Conservation (phyloP, 2,329 filamentous ascomycete genomes). For the Talaromyces sp. region DNA sequence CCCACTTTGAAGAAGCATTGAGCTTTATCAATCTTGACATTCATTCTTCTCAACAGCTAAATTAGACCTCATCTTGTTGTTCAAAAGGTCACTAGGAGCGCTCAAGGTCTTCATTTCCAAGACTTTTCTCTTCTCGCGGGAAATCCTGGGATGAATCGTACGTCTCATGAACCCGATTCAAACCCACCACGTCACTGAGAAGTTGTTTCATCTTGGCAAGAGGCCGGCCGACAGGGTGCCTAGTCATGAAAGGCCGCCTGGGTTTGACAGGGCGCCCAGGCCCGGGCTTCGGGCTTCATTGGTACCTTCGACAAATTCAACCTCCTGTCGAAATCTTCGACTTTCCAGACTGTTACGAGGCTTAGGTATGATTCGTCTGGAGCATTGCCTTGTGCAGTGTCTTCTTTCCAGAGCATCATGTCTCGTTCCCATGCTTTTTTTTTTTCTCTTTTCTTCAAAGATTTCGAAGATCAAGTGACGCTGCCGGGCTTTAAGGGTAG, state of each 20-base stretch:
- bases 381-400: not conserved
- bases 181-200: no score
- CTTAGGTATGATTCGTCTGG: not conserved
- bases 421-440: not conserved
- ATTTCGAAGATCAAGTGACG: not conserved
- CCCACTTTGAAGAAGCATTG: not conserved
- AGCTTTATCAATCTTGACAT: no score
- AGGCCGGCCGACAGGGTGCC: no score
- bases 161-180: no score
- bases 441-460: not conserved
- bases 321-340: not conserved
- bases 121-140: no score
- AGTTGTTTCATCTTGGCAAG: no score
- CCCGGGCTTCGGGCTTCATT: no score
- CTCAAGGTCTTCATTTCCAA: no score
- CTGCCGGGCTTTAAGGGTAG: not conserved
- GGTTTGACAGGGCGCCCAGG: no score
- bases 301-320: not conserved
- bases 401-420: not conserved
- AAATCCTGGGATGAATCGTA: no score
- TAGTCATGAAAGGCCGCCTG: no score
- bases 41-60: not conserved
- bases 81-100: no score
- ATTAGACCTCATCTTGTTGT: not conserved
- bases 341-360: not conserved